Base-by-base conservation (phyloP, 495 filamentous ascomycete species). In the Sabuloglossum arenarium region DNA sequence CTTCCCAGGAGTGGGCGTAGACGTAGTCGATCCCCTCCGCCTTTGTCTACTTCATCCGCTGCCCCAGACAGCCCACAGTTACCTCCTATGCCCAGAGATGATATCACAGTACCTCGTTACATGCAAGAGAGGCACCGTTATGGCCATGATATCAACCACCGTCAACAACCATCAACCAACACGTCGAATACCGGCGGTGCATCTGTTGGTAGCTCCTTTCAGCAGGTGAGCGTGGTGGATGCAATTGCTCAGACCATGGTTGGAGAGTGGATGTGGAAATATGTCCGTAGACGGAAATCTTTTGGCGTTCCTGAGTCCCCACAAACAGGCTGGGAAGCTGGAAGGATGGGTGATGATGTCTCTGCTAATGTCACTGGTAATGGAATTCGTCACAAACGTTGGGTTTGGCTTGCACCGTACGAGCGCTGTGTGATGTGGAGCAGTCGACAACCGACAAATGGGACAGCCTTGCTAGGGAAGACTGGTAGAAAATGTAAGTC, bases 181-280 rank as follows among this genome's bases (percentile, higher is more conserved):
- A 81, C 77, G 0, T 74, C 56, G 4, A 58, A 39, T 25, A 60
- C 56, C 0, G 55, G 34, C 24, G 28, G 24, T 27, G 71, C 72
- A 51, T 86, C 86, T 29, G 68, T 74, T 47, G 77, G 70, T 1
- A 81, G 79, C 60, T 68, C 73, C 2, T 74, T 75, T 43, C 80
- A 88, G 62, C 74, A 82, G 28, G 83, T 83, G 0, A 84, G 79
- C 57, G 91, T 97, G 28, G 88, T 97, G n/a, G 90, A 97, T 70
- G 86, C 91, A 14, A 97, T 98, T 68, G 88, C 91, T 3, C 86
- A 94, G 61, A 95, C 91, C 5, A 98, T 97, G 91, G 87, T 97
- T 47, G 91, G 91, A 31, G 91, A 97, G 63, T 98, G 91, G 91
- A 97, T 98, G 91, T 97, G 83, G 77, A 98, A 98, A 64, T 97